Conservation (phyloP, 495 filamentous ascomycete species). For the Penicillium arizonense region DNA sequence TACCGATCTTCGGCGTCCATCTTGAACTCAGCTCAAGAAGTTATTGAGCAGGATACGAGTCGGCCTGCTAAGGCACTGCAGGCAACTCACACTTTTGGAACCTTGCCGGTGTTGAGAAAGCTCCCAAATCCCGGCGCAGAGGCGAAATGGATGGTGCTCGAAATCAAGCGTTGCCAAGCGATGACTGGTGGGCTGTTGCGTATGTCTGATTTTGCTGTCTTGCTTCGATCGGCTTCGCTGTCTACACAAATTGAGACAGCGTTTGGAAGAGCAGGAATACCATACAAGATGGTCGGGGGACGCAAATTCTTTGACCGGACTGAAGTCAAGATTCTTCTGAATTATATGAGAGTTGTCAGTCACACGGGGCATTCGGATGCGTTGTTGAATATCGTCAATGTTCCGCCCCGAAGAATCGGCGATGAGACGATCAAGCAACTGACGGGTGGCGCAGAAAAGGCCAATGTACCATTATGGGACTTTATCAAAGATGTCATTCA, state of each 20-base stretch:
- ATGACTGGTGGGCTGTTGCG: conserved; percentile 72
- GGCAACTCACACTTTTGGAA: conserved; percentile 78
- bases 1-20: conserved; percentile 95
- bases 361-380: conserved; percentile 91
- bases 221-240: conserved; percentile 79
- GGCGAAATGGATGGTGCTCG: conserved; percentile 84
- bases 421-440: conserved; percentile 75
- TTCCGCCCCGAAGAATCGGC: conserved; percentile 78
- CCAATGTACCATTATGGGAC: conserved; percentile 69
- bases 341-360: conserved; percentile 84
- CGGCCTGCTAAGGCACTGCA: conserved; percentile 76
- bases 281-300: conserved; percentile 94
- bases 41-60: conserved; percentile 88
- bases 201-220: conserved; percentile 78
- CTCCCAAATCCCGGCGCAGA: conserved; percentile 71
- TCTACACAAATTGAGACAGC: conserved; percentile 83
- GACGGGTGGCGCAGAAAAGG: conserved; percentile 68
- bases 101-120: conserved; percentile 79
- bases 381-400: conserved; percentile 79
- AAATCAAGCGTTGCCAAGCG: conserved; percentile 70
- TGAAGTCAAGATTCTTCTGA: conserved; percentile 85
- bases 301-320: conserved; percentile 87
- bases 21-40: conserved; percentile 71
- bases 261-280: conserved; percentile 80
- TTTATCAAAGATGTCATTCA: conserved; percentile 68